Conservation (phyloP, 208 protist species). For the Trypanosoma mega region DNA sequence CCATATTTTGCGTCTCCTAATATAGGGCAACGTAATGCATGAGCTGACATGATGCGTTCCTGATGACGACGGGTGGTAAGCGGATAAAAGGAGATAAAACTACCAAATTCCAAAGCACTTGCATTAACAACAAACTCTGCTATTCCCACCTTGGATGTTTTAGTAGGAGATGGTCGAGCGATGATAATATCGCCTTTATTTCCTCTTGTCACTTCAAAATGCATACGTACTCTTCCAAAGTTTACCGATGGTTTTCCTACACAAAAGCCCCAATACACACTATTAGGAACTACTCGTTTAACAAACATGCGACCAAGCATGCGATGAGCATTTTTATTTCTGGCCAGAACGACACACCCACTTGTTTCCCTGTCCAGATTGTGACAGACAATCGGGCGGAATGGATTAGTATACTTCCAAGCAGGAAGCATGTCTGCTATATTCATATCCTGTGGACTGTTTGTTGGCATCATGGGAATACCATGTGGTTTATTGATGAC, state of each 20-base stretch:
- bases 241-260: constrained; percentile 85
- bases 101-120: constrained; percentile 80
- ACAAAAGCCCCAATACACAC: constrained; percentile 92
- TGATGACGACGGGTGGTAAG: constrained; percentile 87
- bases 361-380: constrained; percentile 90
- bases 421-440: constrained; percentile 83
- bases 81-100: constrained; percentile 91
- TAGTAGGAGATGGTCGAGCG: constrained; percentile 72
- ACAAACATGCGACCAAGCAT: constrained; percentile 91
- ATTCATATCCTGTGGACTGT: constrained; percentile 81
- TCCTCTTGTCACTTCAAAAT: constrained; percentile 85
- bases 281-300: constrained; percentile 88
- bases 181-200: constrained; percentile 70
- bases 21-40: constrained; percentile 84
- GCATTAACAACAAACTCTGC: constrained; percentile 92
- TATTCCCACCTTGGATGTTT: constrained; percentile 76
- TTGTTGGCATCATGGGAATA: constrained; percentile 89
- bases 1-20: constrained; percentile 93
- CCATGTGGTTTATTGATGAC: constrained; percentile 93
- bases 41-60: constrained; percentile 90
- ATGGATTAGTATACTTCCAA: constrained; percentile 85
- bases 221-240: constrained; percentile 90
- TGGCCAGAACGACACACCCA: constrained; percentile 88
- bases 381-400: constrained; percentile 83
- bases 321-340: constrained; percentile 72